Conservation (phyloP, 345 rosid species). For the Rhodomyrtus tomentosa region DNA sequence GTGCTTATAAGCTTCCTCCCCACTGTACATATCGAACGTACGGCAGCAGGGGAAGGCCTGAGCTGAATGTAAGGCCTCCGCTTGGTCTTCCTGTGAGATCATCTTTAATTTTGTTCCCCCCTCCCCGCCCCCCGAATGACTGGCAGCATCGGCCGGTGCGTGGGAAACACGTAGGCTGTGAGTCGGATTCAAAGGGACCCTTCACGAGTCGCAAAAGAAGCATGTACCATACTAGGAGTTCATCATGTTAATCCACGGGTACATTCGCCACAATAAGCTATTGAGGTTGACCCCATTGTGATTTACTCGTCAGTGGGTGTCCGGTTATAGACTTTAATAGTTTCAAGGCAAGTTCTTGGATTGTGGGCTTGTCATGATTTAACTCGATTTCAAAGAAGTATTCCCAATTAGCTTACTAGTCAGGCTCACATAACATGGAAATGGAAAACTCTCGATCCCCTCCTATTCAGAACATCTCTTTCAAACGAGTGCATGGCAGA, state of each 20-base stretch:
- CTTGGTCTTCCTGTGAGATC: not conserved
- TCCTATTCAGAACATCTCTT: not conserved
- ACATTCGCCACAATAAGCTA: not conserved
- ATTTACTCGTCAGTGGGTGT: not conserved
- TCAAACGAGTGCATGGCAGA: not conserved
- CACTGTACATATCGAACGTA: not conserved
- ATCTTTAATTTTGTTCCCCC: not conserved
- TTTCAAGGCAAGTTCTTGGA: not conserved
- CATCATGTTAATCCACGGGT: not conserved
- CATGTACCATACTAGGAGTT: not conserved
- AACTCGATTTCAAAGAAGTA: not conserved
- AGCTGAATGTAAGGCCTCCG: not conserved
- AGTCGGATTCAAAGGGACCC: not conserved
- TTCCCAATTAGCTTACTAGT: not conserved
- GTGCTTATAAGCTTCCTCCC: not conserved
- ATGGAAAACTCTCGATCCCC: not conserved
- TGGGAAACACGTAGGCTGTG: slow-evolving; percentile 1
- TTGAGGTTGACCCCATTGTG: not conserved
- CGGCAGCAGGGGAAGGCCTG: not conserved
- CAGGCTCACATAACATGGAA: not conserved
- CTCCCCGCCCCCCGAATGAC: not conserved
- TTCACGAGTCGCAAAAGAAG: not conserved
- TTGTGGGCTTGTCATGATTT: not conserved
- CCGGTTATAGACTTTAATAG: not conserved
- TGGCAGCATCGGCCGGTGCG: not conserved